These are phyloP conservation scores for Ceratocystis alfenasii DNA, from an alignment of 2,329 filamentous ascomycete species.

Conservation along the genomic window DNA sequence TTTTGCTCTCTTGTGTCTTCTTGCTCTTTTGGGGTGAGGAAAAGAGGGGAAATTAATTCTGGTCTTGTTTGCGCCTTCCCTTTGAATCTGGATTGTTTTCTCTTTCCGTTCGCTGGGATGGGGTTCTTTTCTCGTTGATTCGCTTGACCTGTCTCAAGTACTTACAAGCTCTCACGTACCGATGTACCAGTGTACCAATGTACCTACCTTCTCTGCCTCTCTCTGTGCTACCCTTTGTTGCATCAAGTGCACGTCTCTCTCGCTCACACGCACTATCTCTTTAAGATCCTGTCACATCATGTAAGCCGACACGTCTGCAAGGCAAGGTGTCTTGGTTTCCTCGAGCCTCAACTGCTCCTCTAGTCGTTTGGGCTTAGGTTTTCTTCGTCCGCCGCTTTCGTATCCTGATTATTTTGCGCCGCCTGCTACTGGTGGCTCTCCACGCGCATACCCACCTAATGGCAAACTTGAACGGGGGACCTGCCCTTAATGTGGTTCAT, in stretches of 20 bases:
- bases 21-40: not conserved
- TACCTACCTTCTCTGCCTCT: not conserved
- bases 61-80: not conserved
- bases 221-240: not conserved
- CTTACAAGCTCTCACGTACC: not conserved
- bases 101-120: not conserved
- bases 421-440: too few species aligned
- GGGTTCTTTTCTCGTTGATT: too few species aligned
- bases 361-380: not conserved
- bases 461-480: too few species aligned
- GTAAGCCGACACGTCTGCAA: not conserved
- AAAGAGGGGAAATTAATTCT: not conserved
- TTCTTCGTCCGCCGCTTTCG: not conserved
- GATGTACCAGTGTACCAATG: not conserved
- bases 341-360: not conserved
- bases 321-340: not conserved
- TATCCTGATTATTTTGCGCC: not conserved
- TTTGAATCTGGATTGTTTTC: slow-evolving; percentile 1
- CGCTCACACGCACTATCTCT: too few species aligned
- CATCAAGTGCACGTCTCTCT: not conserved
- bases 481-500: too few species aligned
- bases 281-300: not conserved
- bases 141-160: not conserved
- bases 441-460: too few species aligned
- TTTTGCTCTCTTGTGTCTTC: not conserved